A percentile compares a stretch with the other conserved stretches of the same genome.
Conservation (phyloP, 2,329 filamentous ascomycete species). For the Penicillium corylophilum region DNA sequence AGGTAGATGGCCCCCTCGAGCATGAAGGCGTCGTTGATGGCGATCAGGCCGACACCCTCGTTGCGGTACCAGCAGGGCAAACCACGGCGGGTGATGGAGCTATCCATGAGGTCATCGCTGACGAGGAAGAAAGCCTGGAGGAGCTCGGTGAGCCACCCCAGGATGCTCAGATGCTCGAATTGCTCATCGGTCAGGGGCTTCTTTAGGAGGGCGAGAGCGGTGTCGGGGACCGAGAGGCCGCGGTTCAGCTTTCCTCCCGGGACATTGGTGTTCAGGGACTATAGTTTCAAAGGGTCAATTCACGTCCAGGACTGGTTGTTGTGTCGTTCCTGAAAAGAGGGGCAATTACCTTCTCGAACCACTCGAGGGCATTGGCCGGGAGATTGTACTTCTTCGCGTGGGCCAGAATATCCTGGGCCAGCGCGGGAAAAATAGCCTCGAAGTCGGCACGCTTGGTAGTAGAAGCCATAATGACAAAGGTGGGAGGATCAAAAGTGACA, state of each 20-base stretch:
- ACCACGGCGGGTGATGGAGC: conserved; percentile 88
- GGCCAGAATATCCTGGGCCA: conserved; percentile 77
- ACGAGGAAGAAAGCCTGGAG: conserved; percentile 99
- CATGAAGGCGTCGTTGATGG: conserved; percentile 98
- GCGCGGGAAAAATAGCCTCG: conserved; percentile 82
- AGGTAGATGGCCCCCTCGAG: conserved; percentile 88
- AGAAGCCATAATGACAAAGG: conserved; percentile 58
- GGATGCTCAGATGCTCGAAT: conserved; percentile 81
- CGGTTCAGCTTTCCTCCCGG: conserved; percentile 97
- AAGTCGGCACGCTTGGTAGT: conserved; percentile 73
- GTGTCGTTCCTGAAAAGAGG: background rate
- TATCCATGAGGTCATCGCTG: conserved; percentile 98
- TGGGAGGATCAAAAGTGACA: conserved; percentile 5
- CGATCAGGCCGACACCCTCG: conserved; percentile 85
- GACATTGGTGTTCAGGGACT: conserved; percentile 84
- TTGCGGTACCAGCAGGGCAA: conserved; percentile 96
- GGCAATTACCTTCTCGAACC: conserved; percentile 73
- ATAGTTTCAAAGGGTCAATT: conserved; percentile 5
- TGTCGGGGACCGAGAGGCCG: conserved; percentile 96
- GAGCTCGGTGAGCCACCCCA: conserved; percentile 97
- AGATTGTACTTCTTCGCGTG: conserved; percentile 81
- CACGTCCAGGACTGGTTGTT: background rate
- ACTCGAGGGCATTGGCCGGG: conserved; percentile 74
- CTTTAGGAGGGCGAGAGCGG: conserved; percentile 74
- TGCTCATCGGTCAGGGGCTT: conserved; percentile 72